Evolutionary conservation across 2,329 filamentous ascomycete genomes (phyloP).

Genomic region (Elsinoe arachidis): DNA sequence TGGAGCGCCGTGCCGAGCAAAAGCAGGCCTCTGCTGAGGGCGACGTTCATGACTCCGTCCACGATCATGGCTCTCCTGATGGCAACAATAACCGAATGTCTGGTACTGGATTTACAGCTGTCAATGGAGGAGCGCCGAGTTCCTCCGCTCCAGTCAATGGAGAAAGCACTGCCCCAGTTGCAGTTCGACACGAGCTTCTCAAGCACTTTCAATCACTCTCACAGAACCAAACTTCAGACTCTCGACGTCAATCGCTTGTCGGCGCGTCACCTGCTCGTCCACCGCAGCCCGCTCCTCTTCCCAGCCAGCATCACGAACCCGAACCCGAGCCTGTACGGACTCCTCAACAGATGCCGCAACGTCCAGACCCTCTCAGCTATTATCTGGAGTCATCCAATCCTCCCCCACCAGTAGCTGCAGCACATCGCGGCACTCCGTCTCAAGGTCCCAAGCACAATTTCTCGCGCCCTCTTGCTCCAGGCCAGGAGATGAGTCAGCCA

Average conservation of each 20-base stretch:
- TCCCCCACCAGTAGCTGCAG: neutral
- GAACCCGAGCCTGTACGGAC: neutral
- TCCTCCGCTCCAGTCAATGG: conserved; percentile 22
- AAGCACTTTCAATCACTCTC: conserved; percentile 54
- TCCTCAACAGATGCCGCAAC: neutral
- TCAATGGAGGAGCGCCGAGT: conserved; percentile 36
- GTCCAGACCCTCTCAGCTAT: conserved; percentile 1
- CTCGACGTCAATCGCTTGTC: conserved; percentile 20
- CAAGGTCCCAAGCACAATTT: conserved; percentile 28
- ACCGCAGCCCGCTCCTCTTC: neutral
- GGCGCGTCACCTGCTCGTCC: conserved; percentile 4
- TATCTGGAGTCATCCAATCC: conserved; percentile 1
- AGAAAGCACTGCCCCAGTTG: conserved; percentile 36
- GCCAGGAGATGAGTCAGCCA: conserved; percentile 28
- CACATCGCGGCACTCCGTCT: neutral
- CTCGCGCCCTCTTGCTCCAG: conserved; percentile 28
- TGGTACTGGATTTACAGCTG: conserved; percentile 46
- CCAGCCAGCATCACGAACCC: conserved; percentile 1
- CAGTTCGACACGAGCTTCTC: conserved; percentile 51
- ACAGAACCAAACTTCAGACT: conserved; percentile 36
- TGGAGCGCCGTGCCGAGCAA: conserved; percentile 51
- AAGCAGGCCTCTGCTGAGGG: conserved; percentile 22
- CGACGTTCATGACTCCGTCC: conserved; percentile 14
- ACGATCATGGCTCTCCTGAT: conserved; percentile 18
- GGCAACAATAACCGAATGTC: neutral